These are phyloP conservation scores for Meredithiella fracta DNA, from an alignment of 2,329 filamentous ascomycete species.

Conservation along the genomic window DNA sequence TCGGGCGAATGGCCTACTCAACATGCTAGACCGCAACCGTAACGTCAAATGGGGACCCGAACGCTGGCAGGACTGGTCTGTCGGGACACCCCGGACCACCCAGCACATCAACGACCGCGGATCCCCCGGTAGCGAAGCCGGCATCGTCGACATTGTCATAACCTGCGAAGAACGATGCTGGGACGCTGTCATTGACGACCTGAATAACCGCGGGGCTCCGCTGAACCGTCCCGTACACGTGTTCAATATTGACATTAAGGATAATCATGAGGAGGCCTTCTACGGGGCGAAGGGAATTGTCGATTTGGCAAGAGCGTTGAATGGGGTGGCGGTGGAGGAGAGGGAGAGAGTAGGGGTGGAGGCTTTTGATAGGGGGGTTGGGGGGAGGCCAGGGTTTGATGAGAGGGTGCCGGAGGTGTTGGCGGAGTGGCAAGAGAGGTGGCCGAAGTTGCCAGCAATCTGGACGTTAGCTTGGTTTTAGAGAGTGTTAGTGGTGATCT, in stretches of 20 bases:
- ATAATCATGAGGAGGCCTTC: slow-evolving; percentile 92
- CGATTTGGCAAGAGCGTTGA: slow-evolving; percentile 73
- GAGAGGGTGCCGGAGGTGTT: slow-evolving; percentile 85
- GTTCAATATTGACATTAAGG: slow-evolving; percentile 95
- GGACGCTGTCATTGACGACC: slow-evolving; percentile 91
- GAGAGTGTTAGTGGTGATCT: background rate
- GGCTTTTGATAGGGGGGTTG: slow-evolving; percentile 51
- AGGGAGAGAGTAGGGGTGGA: slow-evolving; percentile 45
- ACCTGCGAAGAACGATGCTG: slow-evolving; percentile 97
- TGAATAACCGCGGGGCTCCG: slow-evolving; percentile 68
- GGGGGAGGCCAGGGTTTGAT: slow-evolving; percentile 65
- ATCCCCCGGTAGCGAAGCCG: slow-evolving; percentile 65
- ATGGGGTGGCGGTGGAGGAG: slow-evolving; percentile 64
- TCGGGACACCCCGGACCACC: slow-evolving; percentile 59
- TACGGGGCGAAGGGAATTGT: slow-evolving; percentile 83
- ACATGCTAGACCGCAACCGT: slow-evolving; percentile 88
- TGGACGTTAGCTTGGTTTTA: slow-evolving; percentile 96
- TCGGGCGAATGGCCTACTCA: slow-evolving; percentile 77
- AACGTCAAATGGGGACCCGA: slow-evolving; percentile 90
- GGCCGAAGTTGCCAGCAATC: slow-evolving; percentile 76
- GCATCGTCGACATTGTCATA: slow-evolving; percentile 83
- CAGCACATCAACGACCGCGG: slow-evolving; percentile 64
- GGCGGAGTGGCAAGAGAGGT: slow-evolving; percentile 83
- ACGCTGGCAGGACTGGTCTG: slow-evolving; percentile 92
- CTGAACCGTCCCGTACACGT: slow-evolving; percentile 91